Evolutionary conservation across 1,284 basidiomycete species (phyloP).

Genomic region (Heliocybe sulcata): DNA sequence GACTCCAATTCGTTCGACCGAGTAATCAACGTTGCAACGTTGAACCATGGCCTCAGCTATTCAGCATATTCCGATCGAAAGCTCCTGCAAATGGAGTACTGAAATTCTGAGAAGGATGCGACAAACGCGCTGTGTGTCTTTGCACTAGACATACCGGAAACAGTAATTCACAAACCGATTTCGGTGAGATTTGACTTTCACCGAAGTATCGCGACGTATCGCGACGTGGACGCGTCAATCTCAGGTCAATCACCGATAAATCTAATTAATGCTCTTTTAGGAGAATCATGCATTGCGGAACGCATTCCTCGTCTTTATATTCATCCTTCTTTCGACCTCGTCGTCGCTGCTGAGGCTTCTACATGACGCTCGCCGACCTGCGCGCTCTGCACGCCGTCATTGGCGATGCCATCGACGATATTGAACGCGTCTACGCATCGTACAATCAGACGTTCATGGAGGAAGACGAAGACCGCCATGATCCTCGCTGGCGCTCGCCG

Average conservation of each 20-base stretch:
- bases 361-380: slow-evolving; percentile 52
- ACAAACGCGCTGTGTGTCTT: background rate
- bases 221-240: background rate
- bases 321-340: background rate
- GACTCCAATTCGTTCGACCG: no score
- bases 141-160: background rate
- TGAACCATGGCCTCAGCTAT: no score
- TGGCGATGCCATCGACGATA: slow-evolving; percentile 60
- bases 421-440: slow-evolving; percentile 48
- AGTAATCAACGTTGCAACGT: no score
- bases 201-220: background rate
- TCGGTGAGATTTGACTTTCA: background rate
- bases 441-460: slow-evolving; percentile 5
- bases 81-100: no score
- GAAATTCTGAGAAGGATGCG: background rate
- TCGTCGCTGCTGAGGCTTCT: background rate
- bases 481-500: slow-evolving; percentile 5
- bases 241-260: background rate
- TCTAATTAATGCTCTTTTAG: background rate
- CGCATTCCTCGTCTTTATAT: background rate
- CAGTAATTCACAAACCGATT: background rate
- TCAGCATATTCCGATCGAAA: no score
- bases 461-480: background rate
- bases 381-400: slow-evolving; percentile 59
- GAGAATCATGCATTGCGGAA: background rate